Evolutionary conservation across 306 rosid genomes (phyloP), one percentile per base, ranked within the genome.

Genomic region (Pachyrhizus erosus): DNA sequence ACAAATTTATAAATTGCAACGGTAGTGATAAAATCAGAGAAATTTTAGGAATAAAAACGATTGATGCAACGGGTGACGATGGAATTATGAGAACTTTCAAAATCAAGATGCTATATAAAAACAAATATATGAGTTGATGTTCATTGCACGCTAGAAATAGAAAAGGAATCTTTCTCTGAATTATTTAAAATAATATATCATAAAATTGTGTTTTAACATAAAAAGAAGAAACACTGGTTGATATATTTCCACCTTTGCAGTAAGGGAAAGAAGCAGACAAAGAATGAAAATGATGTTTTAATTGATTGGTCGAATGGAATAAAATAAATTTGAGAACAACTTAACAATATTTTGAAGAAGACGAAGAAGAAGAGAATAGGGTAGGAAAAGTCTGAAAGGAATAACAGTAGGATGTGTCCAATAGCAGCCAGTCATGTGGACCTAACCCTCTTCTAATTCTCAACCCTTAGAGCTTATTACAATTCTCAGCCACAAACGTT

Each of bases 261-360:
- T 5, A 14, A 31, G 18, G 45, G 23, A 64, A 64, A 31, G 72
- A 20, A 33, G 71, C 2, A 34, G 73, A 68, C 73, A 68, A 68
- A 11, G 9, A 4, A 37, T 5, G 74, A 69, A 42, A 69, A 23
- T 10, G 74, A 69, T 9, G 20, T 18, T 42, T 40, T 11, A 40
- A 69, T 40, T 11, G 54, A 11, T 40, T 40, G 18, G 54, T 69
- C 20, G 11, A 69, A 21, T 21, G 54, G 74, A 40, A 69, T 69
- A 69, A 42, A 40, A 69, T 69, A 69, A 40, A 69, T 42, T 21
- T 69, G 74, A 69, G 74, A 69, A 69, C 74, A 69, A 69, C 74
- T 42, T 20, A 69, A 69, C 73, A 40, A 12, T 17, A 65, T 65
- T 17, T 33, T 65, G 46, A 33, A 17, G 26, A 61, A 11, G 46